A percentile compares a stretch with the other conserved stretches of the same genome.
Conservation (phyloP, 2,329 filamentous ascomycete species). For the Emmonsiellopsis sp. region DNA sequence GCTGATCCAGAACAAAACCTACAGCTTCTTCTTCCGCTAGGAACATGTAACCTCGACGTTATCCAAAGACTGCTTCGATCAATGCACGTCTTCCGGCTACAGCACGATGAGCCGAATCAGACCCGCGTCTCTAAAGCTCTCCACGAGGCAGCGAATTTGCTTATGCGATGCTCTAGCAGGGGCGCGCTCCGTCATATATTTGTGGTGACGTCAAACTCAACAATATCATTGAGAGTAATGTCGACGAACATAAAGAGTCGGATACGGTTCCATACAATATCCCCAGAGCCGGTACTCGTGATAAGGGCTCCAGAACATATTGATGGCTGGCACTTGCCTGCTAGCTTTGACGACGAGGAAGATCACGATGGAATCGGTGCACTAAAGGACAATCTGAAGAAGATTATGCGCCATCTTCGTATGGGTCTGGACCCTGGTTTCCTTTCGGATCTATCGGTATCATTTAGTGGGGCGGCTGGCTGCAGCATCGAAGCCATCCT, state of each 20-base stretch:
- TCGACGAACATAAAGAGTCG: constrained; percentile 13
- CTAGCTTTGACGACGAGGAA: constrained; percentile 12
- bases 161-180: constrained; percentile 15
- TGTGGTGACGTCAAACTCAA: constrained; percentile 19
- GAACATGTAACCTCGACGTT: constrained; percentile 15
- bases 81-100: constrained; percentile 12
- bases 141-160: constrained; percentile 15
- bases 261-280: constrained; percentile 26
- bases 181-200: constrained; percentile 25
- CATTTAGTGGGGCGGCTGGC: constrained; percentile 14
- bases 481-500: constrained; percentile 16
- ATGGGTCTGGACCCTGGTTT: constrained; percentile 20
- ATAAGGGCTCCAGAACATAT: constrained; percentile 9
- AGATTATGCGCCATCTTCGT: constrained; percentile 19
- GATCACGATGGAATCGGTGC: constrained; percentile 6
- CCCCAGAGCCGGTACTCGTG: constrained; percentile 17
- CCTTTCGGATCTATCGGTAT: constrained; percentile 17
- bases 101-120: constrained; percentile 3
- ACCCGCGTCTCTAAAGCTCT: constrained; percentile 14
- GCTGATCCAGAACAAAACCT: constrained; percentile 12
- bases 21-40: constrained; percentile 18
- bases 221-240: constrained; percentile 12
- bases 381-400: constrained; percentile 15
- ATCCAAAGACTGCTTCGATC: constrained; percentile 13
- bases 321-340: constrained; percentile 22